Percentiles rank a stretch among this genome's conserved stretches.
Conservation (phyloP, 1,139 yeast genomes). For the Meyerozyma sp. region DNA sequence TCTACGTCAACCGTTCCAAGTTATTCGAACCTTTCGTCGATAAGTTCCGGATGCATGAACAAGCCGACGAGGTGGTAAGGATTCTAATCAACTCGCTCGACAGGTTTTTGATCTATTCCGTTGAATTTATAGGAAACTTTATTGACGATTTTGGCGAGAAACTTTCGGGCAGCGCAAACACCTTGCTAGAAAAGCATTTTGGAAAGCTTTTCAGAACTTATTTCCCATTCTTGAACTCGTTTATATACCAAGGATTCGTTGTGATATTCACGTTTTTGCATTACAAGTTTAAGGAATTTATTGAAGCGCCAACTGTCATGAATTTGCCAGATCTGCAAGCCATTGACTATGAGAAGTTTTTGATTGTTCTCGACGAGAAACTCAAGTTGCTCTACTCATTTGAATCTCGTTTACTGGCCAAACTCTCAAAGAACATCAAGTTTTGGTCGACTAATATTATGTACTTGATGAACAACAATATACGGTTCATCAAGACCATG, state of each 20-base stretch:
- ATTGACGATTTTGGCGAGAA: conserved; percentile 13
- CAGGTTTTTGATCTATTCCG: conserved; percentile 31
- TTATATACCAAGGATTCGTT: conserved; percentile 47
- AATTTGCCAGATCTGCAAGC: conserved; percentile 2
- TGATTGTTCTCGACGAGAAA: conserved; percentile 19
- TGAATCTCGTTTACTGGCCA: conserved; percentile 19
- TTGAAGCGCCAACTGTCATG: conserved; percentile 13
- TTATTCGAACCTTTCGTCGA: conserved; percentile 48
- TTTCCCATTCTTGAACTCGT: conserved; percentile 46
- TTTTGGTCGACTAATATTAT: conserved; percentile 37
- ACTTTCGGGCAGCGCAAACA: conserved; percentile 7
- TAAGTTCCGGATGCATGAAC: conserved; percentile 29
- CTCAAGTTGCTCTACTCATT: conserved; percentile 19
- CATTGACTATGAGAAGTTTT: conserved; percentile 15
- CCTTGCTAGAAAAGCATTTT: conserved; percentile 9
- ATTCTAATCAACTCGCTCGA: conserved; percentile 32
- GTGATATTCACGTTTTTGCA: conserved; percentile 46
- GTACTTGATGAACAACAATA: conserved; percentile 27
- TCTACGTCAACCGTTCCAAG: conserved; percentile 47
- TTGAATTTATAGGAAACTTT: conserved; percentile 21
- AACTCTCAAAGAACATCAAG: conserved; percentile 16
- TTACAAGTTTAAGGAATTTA: conserved; percentile 33
- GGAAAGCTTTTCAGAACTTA: conserved; percentile 30
- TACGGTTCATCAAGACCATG: conserved; percentile 25
- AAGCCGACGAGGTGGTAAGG: conserved; percentile 21